Evolutionary conservation across 1,139 yeast species (phyloP).

Genomic region (Candida albicans): DNA sequence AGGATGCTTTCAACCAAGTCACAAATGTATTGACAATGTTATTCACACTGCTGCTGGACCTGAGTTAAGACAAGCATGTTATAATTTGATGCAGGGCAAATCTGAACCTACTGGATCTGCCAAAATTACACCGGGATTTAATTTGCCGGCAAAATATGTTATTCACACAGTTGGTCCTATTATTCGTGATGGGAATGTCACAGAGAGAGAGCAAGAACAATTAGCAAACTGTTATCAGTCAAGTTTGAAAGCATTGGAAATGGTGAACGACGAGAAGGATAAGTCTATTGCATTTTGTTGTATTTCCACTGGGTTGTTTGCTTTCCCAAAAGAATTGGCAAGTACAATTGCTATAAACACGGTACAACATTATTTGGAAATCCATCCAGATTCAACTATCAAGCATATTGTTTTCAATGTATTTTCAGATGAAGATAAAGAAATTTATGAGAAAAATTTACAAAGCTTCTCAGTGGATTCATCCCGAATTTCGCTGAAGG

Average conservation of each 20-base stretch:
- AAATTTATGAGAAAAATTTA: conserved; percentile 1
- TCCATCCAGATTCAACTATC: conserved; percentile 4
- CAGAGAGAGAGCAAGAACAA: neutral
- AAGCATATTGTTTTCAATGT: conserved; percentile 10
- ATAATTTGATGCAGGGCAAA: conserved; percentile 6
- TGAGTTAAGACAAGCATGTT: conserved; percentile 9
- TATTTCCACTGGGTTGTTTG: conserved; percentile 11
- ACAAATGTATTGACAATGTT: conserved; percentile 12
- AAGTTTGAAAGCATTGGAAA: conserved; percentile 6
- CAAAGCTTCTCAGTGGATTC: neutral
- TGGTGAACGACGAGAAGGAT: neutral
- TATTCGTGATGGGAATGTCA: neutral
- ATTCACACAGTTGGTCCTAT: conserved; percentile 12
- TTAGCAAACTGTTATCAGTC: conserved; percentile 8
- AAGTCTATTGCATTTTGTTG: conserved; percentile 12
- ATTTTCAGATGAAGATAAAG: conserved; percentile 8
- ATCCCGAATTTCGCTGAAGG: neutral
- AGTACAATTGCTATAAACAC: conserved; percentile 7
- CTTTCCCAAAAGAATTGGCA: conserved; percentile 9
- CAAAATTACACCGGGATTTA: conserved; percentile 9
- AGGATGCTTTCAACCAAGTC: conserved; percentile 12
- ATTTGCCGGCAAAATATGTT: conserved; percentile 8
- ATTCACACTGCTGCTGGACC: conserved; percentile 12
- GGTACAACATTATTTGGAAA: conserved; percentile 2
- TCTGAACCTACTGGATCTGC: conserved; percentile 7